Evolutionary conservation across 2,329 filamentous ascomycete species (phyloP).

Genomic region (Epichloe sylvatica): DNA sequence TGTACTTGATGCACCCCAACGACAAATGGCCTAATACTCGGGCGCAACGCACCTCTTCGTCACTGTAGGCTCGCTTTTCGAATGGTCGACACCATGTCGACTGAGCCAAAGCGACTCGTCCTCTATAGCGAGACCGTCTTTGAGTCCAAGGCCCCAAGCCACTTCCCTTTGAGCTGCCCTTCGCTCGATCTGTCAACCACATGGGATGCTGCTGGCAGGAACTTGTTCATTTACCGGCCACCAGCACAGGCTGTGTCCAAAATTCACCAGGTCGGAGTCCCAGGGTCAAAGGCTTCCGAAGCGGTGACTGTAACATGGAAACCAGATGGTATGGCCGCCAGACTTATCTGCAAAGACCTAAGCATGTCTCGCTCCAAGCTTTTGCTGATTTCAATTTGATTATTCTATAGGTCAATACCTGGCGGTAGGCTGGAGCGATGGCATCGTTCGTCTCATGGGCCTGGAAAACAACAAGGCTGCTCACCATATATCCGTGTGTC

Average conservation of each 20-base stretch:
- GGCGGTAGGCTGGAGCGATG: constrained; percentile 74
- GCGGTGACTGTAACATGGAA: constrained; percentile 48
- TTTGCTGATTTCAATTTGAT: background rate
- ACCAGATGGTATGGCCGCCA: constrained; percentile 44
- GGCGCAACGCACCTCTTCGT: background rate
- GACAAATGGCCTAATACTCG: background rate
- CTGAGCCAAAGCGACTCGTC: constrained; percentile 22
- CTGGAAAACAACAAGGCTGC: constrained; percentile 70
- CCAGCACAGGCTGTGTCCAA: constrained; percentile 54
- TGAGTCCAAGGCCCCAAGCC: constrained; percentile 37
- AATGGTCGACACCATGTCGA: constrained; percentile 11
- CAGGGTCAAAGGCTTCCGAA: constrained; percentile 26
- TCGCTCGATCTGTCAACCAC: constrained; percentile 73
- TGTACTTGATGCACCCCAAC: background rate
- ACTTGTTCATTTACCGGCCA: constrained; percentile 63
- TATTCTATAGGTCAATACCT: constrained; percentile 51
- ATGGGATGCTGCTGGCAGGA: constrained; percentile 49
- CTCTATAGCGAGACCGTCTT: constrained; percentile 45
- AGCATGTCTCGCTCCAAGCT: background rate
- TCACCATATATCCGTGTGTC: constrained; percentile 50
- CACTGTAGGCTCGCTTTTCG: background rate
- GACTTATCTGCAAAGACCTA: background rate
- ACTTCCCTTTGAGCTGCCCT: constrained; percentile 62
- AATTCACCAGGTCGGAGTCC: constrained; percentile 30
- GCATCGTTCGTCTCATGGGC: constrained; percentile 60